Conservation (phyloP, 2,329 filamentous ascomycete species). For the Pseudocercospora fuligena region DNA sequence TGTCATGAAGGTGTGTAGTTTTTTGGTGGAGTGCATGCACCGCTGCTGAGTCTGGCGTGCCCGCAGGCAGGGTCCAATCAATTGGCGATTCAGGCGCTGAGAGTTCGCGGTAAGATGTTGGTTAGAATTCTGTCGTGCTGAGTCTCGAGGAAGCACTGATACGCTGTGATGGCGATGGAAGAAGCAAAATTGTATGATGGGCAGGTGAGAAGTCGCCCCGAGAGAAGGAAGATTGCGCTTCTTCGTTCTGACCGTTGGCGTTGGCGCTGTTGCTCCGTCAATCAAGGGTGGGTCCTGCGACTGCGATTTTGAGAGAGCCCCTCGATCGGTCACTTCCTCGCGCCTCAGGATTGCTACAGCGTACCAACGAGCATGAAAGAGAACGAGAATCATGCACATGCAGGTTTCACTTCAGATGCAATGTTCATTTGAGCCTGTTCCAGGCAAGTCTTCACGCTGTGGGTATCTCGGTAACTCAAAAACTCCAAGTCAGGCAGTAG, state of each 20-base stretch:
- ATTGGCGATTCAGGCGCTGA: neutral
- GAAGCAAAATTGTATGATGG: neutral
- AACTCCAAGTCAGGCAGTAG: neutral
- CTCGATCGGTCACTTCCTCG: neutral
- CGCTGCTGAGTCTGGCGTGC: neutral
- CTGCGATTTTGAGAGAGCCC: neutral
- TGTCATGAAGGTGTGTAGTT: constrained; percentile 20
- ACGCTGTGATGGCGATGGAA: neutral
- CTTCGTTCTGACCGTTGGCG: neutral
- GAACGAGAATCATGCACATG: neutral
- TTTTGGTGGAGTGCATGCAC: constrained; percentile 5
- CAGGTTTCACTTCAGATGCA: neutral
- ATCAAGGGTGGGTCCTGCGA: neutral
- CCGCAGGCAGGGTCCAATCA: constrained; percentile 2
- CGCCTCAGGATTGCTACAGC: neutral
- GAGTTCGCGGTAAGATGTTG: constrained; percentile 1
- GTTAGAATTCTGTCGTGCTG: neutral
- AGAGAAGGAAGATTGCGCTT: neutral
- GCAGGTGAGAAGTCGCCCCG: no score
- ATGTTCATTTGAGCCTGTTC: neutral
- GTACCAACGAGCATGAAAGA: neutral
- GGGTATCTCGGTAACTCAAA: constrained; percentile 1
- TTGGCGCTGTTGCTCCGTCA: neutral
- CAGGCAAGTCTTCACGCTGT: neutral
- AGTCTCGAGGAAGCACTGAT: neutral